Evolutionary conservation across 345 rosid genomes (phyloP), one percentile per base, ranked within the genome.

Genomic region (Capsella bursapastoris): DNA sequence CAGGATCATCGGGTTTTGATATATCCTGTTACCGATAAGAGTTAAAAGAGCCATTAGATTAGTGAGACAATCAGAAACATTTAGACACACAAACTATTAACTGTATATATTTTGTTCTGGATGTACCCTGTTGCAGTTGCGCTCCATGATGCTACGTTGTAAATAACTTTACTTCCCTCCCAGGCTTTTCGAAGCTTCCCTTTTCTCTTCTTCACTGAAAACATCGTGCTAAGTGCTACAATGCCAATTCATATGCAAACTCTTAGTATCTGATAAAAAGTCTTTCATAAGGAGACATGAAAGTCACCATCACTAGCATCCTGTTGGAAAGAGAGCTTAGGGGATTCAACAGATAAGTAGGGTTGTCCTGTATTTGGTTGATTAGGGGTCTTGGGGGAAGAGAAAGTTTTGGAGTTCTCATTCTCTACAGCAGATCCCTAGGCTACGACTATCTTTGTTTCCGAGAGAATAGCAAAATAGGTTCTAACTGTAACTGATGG

Each of bases 161-260:
- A 95, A 43, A 89, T 61, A 65, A 95, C 92, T 82, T 90, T 92
- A 83, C 99, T 92, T 76, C 99, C 99, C 32, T 95, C 98, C 99
- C 96, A 95, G n/a, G 97, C 99, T 85, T 84, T 92, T n/a, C 88
- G 92, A 75, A 95, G 96, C 83, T 87, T 95, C 66, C 99, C 97
- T 72, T 88, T 88, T 47, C 87, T 86, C 86, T 85, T 92, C 78
- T 88, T 92, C 13, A 86, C 83, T 7, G 97, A 89, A 75, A 95
- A 92, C 76, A 92, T 90, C 81, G 86, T 95, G 85, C 92, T 78
- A 55, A 95, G 93, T 57, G 97, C 98, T 95, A 78, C 79, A 66
- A 16, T 7, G 7, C 70, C 66, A 74, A 44, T 49, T 66, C 59
- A 57, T 35, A 57, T 5, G 52, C 44, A 66, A 49, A 65, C 34